Base-by-base conservation (phyloP, 2,329 filamentous ascomycete species). In the Pyrenophora tritici-repentis region DNA sequence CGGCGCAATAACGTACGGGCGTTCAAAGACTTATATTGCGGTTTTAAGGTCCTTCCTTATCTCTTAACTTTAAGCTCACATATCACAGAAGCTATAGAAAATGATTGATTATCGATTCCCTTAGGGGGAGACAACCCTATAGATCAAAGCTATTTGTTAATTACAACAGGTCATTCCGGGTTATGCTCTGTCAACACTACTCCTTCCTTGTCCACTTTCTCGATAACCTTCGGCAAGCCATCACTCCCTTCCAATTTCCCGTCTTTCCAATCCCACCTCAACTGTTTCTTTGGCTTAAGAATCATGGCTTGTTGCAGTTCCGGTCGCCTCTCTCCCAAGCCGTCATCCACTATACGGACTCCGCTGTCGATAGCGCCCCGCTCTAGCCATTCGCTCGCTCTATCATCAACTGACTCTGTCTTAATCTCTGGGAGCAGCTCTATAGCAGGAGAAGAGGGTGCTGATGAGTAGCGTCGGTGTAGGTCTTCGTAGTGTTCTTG, bases 331-430 rank as follows among this genome's bases (percentile, higher is more conserved):
- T 37, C 34, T 4, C 50, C 46, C 13, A 53, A 16, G 35, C 55
- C 49, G 9, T 42, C 51, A 18, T 54, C 34, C 34, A 41, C 36
- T 22, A 55, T 31, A 17, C 45, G 14, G 1, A 43, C 24, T 5
- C 33, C 37, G 3, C 46, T 22, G 24, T 49, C n/a, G 24, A 10
- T 6, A 20, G 44, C 50, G 7, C 56, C 56, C 17, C 47, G 45
- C n/a, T 62, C 56, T 35, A 63, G 20, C 62, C 62, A 65, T 29
- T 55, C 45, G 24, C 53, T 55, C 10, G 58, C 56, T 36, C 50
- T 56, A 3, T 62, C 55, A n/a, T 50, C 57, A 5, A 45, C 36
- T 6, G 40, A 43, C 16, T 38, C 57, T 18, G 54, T 58, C 8
- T 47, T 47, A 12, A 59, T 60, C 20, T 55, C 41, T 2, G 51